Conservation (phyloP, 257 asterid species). For the Solanum appendiculatum region DNA sequence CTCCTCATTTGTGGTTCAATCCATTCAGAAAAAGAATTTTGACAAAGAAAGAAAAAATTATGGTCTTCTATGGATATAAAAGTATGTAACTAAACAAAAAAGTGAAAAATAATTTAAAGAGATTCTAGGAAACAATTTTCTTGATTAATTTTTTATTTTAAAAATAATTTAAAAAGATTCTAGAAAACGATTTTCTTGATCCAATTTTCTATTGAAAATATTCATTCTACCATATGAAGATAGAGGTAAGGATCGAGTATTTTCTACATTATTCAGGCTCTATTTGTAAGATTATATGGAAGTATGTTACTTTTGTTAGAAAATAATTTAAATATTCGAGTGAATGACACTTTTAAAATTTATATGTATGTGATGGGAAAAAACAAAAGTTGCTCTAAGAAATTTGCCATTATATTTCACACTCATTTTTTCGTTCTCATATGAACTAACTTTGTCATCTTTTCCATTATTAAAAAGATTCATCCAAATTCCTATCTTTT, state of each 20-base stretch:
- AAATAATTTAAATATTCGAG: background rate
- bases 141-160: too few species aligned
- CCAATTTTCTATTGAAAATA: too few species aligned
- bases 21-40: too few species aligned
- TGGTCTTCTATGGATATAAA: too few species aligned
- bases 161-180: too few species aligned
- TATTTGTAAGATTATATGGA: background rate
- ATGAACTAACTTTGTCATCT: background rate
- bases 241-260: fast-evolving
- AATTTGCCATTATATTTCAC: background rate
- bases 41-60: too few species aligned
- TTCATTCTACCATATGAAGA: too few species aligned
- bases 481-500: background rate
- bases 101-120: too few species aligned
- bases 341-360: background rate
- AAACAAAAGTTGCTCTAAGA: background rate
- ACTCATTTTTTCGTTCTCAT: background rate
- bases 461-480: background rate
- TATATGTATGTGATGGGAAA: background rate
- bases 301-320: background rate
- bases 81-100: too few species aligned
- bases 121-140: too few species aligned
- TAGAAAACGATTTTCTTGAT: too few species aligned
- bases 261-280: fast-evolving
- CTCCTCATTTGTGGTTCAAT: background rate